Base-by-base conservation (phyloP, 2,329 filamentous ascomycete genomes). In the Beauveria bassiana region DNA sequence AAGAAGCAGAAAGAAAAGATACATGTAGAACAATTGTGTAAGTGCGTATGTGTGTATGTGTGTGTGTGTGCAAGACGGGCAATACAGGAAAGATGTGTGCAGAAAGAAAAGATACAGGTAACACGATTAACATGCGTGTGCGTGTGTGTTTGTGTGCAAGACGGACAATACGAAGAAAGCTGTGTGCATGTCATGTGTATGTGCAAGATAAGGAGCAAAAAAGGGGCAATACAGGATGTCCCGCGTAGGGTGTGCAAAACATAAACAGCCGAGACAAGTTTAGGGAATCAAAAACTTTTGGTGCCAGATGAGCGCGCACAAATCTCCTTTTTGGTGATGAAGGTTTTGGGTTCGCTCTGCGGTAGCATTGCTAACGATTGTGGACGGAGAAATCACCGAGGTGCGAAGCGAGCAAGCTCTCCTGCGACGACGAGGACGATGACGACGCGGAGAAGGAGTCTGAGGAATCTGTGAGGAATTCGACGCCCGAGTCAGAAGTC, bases 401-500 rank as follows among this genome's bases (percentile, higher is more conserved):
- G 14, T 47, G 40, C n/a, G 49, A 45, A 34, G 38, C 58, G 28
- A 61, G 38, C 26, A 55, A 7, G 20, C 26, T 40, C 28, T 57
- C 43, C 12, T 49, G 31, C 7, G 28, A 20, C 6, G 26, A 26
- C 12, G 42, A 31, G 20, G 43, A 47, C 1, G 43, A 51, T 1
- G 31, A 31, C 3, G 56, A 51, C 3, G 46, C n/a, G 20, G 46
- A 49, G 3, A 28, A 31, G 7, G 50, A 26, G 10, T 47, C 54
- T 8, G 50, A 49, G 14, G 51, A 54, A 42, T 53, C 59, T 61
- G 50, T 49, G 42, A 55, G 50, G 24, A 55, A 61, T 49, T 61
- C 59, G 42, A 61, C 59, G 43, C 50, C 59, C 26, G 50, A 61
- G 59, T 61, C 59, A 61, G 59, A 61, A 50, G 54, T 38, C 42